Evolutionary conservation across 257 asterid species (phyloP).

Genomic region (Solanum arcanum): DNA sequence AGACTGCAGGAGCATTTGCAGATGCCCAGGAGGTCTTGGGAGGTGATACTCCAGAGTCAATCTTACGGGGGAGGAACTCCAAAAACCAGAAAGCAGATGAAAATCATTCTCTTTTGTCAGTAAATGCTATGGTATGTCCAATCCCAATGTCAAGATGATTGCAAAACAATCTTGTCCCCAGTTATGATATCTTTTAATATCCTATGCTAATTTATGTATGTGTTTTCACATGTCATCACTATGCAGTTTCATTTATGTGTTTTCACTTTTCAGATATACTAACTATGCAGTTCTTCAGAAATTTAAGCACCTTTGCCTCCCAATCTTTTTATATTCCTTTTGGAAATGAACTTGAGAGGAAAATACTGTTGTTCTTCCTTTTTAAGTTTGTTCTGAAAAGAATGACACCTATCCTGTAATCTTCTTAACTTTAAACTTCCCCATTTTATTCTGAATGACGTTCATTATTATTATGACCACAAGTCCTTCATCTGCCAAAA

Average conservation of each 20-base stretch:
- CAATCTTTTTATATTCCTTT: background rate
- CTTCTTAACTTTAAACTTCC: background rate
- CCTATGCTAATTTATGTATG: background rate
- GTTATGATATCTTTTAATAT: background rate
- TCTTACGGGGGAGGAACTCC: conserved; percentile 43
- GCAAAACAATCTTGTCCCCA: background rate
- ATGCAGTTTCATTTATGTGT: background rate
- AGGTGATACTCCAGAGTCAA: conserved; percentile 76
- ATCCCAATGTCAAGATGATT: background rate
- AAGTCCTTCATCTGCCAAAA: background rate
- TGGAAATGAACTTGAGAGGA: background rate
- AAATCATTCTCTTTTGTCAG: conserved; percentile 15
- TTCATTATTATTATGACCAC: background rate
- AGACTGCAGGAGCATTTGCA: conserved; percentile 83
- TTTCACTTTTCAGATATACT: background rate
- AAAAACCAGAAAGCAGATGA: conserved; percentile 19
- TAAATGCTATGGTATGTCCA: conserved; percentile 39
- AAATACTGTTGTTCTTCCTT: background rate
- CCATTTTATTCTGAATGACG: background rate
- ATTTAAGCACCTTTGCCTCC: background rate
- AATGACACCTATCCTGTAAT: background rate
- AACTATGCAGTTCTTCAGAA: background rate
- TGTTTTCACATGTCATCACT: background rate
- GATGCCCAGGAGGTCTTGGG: conserved; percentile 89
- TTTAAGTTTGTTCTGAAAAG: background rate